phyloP scores from a whole-genome alignment of 164 flowering plant species.

The Berberis thunbergii region DNA sequence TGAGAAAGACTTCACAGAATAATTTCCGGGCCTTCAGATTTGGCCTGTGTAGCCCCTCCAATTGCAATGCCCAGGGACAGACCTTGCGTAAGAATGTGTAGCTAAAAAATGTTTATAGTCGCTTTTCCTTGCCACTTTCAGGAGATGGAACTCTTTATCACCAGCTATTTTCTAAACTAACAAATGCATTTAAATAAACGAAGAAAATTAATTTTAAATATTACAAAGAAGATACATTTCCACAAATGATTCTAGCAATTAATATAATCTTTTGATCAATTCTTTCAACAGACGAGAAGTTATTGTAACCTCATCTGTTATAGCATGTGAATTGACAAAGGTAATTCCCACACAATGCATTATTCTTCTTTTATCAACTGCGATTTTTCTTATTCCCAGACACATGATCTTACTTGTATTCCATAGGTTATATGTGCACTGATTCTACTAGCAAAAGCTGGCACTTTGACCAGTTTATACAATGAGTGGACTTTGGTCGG shows the following conservation, averaged over 20 bases:
- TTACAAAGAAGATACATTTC: not conserved
- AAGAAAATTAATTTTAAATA: too few relatives aligned
- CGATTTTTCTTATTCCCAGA: not conserved
- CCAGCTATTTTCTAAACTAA: too few relatives aligned
- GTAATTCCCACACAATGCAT: slow-evolving; percentile 24
- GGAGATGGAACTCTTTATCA: too few relatives aligned
- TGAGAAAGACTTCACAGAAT: too few relatives aligned
- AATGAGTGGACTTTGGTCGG: slow-evolving; percentile 83
- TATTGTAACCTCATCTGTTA: slow-evolving; percentile 84
- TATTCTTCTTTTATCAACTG: not conserved
- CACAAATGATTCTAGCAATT: not conserved
- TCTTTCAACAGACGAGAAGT: slow-evolving; percentile 63
- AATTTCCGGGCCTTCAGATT: too few relatives aligned
- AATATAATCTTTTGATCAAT: slow-evolving; percentile 3
- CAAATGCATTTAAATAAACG: too few relatives aligned
- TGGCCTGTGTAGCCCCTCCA: too few relatives aligned
- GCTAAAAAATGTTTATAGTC: too few relatives aligned
- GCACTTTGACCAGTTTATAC: slow-evolving; percentile 47
- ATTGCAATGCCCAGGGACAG: too few relatives aligned
- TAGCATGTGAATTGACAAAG: slow-evolving; percentile 81
- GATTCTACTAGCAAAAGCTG: slow-evolving; percentile 62
- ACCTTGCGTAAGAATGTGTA: too few relatives aligned
- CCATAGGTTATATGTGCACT: slow-evolving; percentile 72
- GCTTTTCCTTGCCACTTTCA: too few relatives aligned
- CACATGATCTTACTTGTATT: not conserved